A percentile compares a stretch with the other conserved stretches of the same genome.
Evolutionary conservation across 78 protist species (phyloP).

Genomic region (Cavenderia fasciculata): DNA sequence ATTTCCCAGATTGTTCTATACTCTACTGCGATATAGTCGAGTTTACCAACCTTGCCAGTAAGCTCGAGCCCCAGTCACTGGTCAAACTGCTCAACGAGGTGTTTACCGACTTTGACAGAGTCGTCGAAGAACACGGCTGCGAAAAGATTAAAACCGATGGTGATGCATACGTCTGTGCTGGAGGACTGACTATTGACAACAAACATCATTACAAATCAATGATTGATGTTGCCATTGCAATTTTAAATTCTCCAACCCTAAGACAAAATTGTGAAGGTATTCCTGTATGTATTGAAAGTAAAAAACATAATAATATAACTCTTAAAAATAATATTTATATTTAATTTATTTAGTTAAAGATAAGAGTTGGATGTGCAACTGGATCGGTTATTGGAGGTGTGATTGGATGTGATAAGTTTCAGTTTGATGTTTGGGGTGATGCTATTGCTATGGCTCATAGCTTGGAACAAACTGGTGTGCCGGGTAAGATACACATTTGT

Average conservation of each 20-base stretch:
- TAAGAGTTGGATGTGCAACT: constrained; percentile 73
- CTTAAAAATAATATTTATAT: background rate
- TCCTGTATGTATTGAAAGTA: background rate
- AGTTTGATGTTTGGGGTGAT: constrained; percentile 79
- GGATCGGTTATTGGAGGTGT: constrained; percentile 81
- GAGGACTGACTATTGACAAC: constrained; percentile 50
- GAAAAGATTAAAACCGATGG: constrained; percentile 81
- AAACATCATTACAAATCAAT: background rate
- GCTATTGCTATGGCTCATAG: constrained; percentile 55
- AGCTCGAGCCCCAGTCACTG: constrained; percentile 33
- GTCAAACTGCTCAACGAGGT: constrained; percentile 80
- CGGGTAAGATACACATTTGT: constrained; percentile 53
- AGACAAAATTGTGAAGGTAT: background rate
- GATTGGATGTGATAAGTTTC: constrained; percentile 56
- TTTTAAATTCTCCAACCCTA: constrained; percentile 12
- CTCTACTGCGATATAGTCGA: constrained; percentile 83
- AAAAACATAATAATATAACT: background rate
- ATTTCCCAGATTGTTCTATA: constrained; percentile 34
- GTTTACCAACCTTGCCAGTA: constrained; percentile 68
- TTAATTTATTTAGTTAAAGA: background rate
- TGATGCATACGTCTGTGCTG: constrained; percentile 67
- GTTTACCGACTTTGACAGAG: constrained; percentile 84
- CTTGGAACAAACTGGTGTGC: constrained; percentile 49
- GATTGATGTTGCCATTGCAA: constrained; percentile 30
- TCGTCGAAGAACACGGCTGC: constrained; percentile 31